A percentile compares a stretch with the other conserved stretches of the same genome.
These are phyloP conservation scores for Teunomyces tritomae DNA, from an alignment of 805 yeast genomes.

Conservation along the genomic window DNA sequence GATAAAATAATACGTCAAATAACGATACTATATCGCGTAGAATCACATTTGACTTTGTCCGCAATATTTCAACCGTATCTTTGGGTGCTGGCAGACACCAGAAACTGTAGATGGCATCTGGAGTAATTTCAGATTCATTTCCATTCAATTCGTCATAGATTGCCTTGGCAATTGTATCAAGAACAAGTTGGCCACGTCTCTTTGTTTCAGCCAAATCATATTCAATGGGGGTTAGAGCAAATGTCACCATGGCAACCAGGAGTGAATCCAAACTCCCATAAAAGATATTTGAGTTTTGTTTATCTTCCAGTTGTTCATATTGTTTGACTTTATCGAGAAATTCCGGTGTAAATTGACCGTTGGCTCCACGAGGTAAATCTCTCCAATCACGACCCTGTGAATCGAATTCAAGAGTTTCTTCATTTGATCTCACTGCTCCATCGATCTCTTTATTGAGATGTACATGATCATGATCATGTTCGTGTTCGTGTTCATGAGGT, in stretches of 20 bases:
- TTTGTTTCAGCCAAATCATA: constrained; percentile 13
- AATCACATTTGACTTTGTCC: constrained; percentile 24
- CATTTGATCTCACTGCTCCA: constrained; percentile 8
- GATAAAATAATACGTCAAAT: constrained; percentile 51
- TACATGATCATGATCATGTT: constrained; percentile 15
- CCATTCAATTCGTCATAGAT: constrained; percentile 38
- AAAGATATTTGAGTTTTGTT: constrained; percentile 25
- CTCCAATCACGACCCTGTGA: constrained; percentile 68
- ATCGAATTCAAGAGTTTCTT: constrained; percentile 38
- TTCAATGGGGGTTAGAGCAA: constrained; percentile 25
- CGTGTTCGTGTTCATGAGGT: background rate
- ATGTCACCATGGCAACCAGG: constrained; percentile 23
- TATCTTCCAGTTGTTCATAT: constrained; percentile 14
- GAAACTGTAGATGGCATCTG: constrained; percentile 50
- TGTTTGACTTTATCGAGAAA: constrained; percentile 17
- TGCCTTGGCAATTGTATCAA: constrained; percentile 53
- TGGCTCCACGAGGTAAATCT: constrained; percentile 63
- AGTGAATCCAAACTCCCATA: constrained; percentile 22
- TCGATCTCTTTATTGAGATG: background rate
- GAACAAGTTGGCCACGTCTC: constrained; percentile 37
- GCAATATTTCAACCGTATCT: constrained; percentile 21
- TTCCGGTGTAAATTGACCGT: constrained; percentile 27
- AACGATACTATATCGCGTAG: constrained; percentile 34
- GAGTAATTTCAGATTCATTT: constrained; percentile 26
- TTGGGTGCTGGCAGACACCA: constrained; percentile 37